Evolutionary conservation across 2,329 filamentous ascomycete genomes (phyloP).

Genomic region (Pyricularia grisea): DNA sequence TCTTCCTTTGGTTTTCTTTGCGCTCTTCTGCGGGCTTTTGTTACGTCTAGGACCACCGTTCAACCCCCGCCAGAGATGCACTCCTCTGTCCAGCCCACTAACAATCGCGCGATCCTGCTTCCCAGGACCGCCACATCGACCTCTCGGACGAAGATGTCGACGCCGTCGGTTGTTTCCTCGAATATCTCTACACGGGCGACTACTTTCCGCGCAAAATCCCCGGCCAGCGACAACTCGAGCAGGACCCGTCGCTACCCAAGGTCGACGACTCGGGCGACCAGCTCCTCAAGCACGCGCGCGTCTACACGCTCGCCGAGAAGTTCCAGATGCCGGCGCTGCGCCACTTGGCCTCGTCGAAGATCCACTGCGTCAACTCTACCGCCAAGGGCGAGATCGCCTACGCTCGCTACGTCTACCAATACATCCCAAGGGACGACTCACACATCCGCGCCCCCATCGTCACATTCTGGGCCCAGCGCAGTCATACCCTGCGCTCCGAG

Average conservation of each 20-base stretch:
- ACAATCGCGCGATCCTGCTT: neutral
- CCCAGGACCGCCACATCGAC: slow-evolving; percentile 55
- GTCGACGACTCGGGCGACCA: slow-evolving; percentile 73
- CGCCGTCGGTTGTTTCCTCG: slow-evolving; percentile 68
- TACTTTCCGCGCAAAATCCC: slow-evolving; percentile 68
- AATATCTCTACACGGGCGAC: slow-evolving; percentile 77
- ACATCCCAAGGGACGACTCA: slow-evolving; percentile 59
- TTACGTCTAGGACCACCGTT: neutral
- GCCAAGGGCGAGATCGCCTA: slow-evolving; percentile 87
- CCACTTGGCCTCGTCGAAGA: slow-evolving; percentile 75
- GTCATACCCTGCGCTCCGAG: slow-evolving; percentile 73
- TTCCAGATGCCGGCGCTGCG: slow-evolving; percentile 61
- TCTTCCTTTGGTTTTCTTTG: slow-evolving; percentile 3
- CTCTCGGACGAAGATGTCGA: slow-evolving; percentile 61
- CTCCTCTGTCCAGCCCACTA: neutral
- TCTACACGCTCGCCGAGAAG: slow-evolving; percentile 83
- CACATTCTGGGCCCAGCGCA: slow-evolving; percentile 80
- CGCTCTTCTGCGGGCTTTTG: neutral
- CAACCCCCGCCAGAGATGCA: neutral
- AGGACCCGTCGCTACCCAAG: slow-evolving; percentile 52
- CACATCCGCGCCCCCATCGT: slow-evolving; percentile 74
- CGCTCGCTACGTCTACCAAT: slow-evolving; percentile 80
- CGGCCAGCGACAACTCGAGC: slow-evolving; percentile 58
- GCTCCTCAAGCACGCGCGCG: slow-evolving; percentile 77
- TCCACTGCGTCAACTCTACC: slow-evolving; percentile 82